phyloP scores from a whole-genome alignment of 2,329 filamentous ascomycete species.

The Pestalotiopsis sp. region DNA sequence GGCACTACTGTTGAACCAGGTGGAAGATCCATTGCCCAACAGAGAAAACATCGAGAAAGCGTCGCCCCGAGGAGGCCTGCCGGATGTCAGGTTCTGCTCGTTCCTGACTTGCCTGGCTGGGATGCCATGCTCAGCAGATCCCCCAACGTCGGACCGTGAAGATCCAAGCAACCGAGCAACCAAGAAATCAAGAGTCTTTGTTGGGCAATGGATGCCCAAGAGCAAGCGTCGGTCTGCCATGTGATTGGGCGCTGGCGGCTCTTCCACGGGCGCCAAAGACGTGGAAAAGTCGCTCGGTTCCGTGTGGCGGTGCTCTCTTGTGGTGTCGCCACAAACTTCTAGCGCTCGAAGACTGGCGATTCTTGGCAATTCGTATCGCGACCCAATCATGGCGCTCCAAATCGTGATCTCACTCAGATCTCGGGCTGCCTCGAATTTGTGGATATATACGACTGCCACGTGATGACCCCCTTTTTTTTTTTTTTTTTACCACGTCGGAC shows the following conservation, averaged over 20 bases:
- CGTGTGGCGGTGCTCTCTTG: constrained; percentile 5
- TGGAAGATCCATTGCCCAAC: neutral
- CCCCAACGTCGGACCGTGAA: neutral
- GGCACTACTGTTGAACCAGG: neutral
- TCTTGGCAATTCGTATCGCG: neutral
- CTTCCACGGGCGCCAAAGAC: constrained; percentile 1
- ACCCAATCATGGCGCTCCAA: constrained; percentile 4
- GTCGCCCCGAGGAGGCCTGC: neutral
- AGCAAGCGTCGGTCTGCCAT: neutral
- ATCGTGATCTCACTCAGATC: neutral
- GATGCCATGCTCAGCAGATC: neutral
- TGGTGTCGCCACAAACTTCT: constrained; percentile 1
- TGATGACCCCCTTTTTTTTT: neutral
- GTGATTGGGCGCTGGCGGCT: neutral
- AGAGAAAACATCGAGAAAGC: neutral
- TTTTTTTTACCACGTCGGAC: neutral
- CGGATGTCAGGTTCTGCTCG: neutral
- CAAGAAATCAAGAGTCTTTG: neutral
- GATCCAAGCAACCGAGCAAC: neutral
- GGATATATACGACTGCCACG: neutral
- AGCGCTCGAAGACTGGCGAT: neutral
- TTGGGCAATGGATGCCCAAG: neutral
- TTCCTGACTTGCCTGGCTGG: neutral
- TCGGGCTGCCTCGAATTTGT: neutral
- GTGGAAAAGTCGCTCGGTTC: neutral